Conservation (phyloP, 371 early-diverging fungal species). For the Batkoa obscura region DNA sequence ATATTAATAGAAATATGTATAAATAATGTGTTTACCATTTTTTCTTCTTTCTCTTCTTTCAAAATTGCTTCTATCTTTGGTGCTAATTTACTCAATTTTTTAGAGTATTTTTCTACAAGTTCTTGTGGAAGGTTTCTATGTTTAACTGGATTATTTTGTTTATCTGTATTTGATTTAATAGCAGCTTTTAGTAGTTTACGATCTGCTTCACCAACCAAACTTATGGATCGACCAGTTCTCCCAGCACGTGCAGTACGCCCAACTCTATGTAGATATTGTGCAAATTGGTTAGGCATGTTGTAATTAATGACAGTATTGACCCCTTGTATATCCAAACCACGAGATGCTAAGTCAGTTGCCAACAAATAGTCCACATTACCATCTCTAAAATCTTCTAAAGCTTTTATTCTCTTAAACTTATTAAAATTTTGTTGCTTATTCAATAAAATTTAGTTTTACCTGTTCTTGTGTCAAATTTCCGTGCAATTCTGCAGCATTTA, state of each 20-base stretch:
- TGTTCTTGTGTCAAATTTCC: slow-evolving; percentile 92
- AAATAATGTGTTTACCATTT: slow-evolving; percentile 15
- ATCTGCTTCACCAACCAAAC: slow-evolving; percentile 79
- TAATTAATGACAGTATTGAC: slow-evolving; percentile 98
- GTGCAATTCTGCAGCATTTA: slow-evolving; percentile 91
- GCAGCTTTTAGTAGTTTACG: slow-evolving; percentile 85
- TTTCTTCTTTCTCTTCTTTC: slow-evolving; percentile 71
- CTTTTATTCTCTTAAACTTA: slow-evolving; percentile 48
- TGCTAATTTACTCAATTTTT: slow-evolving; percentile 35
- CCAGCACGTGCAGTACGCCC: slow-evolving; percentile 99
- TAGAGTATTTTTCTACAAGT: slow-evolving; percentile 50
- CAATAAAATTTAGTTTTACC: slow-evolving; percentile 12
- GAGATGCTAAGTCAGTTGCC: slow-evolving; percentile 99
- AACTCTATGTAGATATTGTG: slow-evolving; percentile 96
- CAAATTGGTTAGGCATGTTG: slow-evolving; percentile 91
- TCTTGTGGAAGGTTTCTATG: slow-evolving; percentile 70
- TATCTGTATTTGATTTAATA: slow-evolving; percentile 62
- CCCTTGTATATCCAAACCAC: slow-evolving; percentile 98
- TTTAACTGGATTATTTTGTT: too few relatives aligned
- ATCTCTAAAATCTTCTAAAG: slow-evolving; percentile 84
- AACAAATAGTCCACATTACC: slow-evolving; percentile 70
- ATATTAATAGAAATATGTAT: background rate
- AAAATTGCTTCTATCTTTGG: slow-evolving; percentile 57
- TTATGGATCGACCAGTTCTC: slow-evolving; percentile 65
- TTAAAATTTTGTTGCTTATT: background rate